A percentile compares a stretch with the other conserved stretches of the same genome.
Evolutionary conservation across 2,329 filamentous ascomycete species (phyloP).

Genomic region (Zopfia rhizophila): DNA sequence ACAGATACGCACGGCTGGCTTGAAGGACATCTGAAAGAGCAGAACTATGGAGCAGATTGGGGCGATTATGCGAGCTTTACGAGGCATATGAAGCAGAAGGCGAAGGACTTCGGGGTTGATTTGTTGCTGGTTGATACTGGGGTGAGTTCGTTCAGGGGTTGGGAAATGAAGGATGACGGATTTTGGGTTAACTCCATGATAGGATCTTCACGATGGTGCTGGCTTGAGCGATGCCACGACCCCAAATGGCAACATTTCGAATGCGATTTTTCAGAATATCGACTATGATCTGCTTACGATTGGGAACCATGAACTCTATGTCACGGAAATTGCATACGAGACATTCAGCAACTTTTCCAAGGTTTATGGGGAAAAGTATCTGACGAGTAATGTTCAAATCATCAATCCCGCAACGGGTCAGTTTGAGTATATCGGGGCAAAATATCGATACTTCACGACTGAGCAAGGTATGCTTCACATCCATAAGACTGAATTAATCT

Average conservation of each 20-base stretch:
- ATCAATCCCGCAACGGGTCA: slow-evolving; percentile 55
- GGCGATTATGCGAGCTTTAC: slow-evolving; percentile 72
- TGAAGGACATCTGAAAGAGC: slow-evolving; percentile 69
- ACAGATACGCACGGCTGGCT: slow-evolving; percentile 72
- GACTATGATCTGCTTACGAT: slow-evolving; percentile 66
- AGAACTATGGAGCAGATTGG: slow-evolving; percentile 73
- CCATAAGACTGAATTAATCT: background rate
- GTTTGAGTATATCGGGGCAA: slow-evolving; percentile 58
- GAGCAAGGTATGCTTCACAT: slow-evolving; percentile 47
- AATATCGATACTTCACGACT: slow-evolving; percentile 63
- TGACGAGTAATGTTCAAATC: slow-evolving; percentile 65
- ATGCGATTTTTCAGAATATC: slow-evolving; percentile 62
- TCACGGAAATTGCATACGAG: slow-evolving; percentile 70
- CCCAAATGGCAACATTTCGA: slow-evolving; percentile 66
- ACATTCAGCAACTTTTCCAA: slow-evolving; percentile 69
- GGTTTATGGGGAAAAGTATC: slow-evolving; percentile 65
- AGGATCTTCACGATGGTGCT: slow-evolving; percentile 74
- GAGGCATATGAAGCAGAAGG: slow-evolving; percentile 68
- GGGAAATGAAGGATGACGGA: too few relatives aligned
- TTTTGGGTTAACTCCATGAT: slow-evolving; percentile 10
- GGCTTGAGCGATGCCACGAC: slow-evolving; percentile 70
- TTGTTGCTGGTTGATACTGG: slow-evolving; percentile 70
- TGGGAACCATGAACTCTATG: slow-evolving; percentile 74
- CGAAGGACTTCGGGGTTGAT: slow-evolving; percentile 67
- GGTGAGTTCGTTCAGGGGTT: slow-evolving; percentile 40